These are phyloP conservation scores for Sporothrix curviconia DNA, from an alignment of 2,329 filamentous ascomycete species.

Conservation along the genomic window DNA sequence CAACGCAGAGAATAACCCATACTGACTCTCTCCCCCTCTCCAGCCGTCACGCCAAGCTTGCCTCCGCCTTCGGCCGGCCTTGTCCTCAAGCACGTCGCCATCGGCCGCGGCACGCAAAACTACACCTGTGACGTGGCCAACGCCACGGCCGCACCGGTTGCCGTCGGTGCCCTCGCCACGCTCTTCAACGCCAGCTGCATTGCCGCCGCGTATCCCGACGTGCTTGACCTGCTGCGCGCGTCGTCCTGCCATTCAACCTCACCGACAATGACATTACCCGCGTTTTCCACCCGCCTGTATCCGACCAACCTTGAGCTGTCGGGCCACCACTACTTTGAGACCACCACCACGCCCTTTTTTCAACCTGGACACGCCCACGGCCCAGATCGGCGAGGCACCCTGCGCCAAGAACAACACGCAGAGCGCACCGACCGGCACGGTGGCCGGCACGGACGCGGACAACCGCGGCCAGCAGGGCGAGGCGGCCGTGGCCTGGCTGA, in stretches of 20 bases:
- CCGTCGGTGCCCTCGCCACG: constrained; percentile 68
- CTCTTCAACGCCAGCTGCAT: constrained; percentile 87
- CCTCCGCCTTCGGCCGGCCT: constrained; percentile 55
- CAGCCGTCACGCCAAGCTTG: constrained; percentile 18
- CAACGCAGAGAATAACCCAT: neutral
- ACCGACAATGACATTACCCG: constrained; percentile 26
- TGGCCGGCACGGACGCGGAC: constrained; percentile 39
- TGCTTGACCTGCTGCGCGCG: constrained; percentile 56
- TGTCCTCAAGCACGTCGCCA: constrained; percentile 66
- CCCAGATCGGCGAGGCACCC: constrained; percentile 53
- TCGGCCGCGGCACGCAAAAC: constrained; percentile 88
- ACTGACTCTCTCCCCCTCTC: neutral
- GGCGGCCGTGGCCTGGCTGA: constrained; percentile 73
- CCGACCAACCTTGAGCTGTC: constrained; percentile 58
- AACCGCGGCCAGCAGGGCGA: constrained; percentile 52
- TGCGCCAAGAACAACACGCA: constrained; percentile 57
- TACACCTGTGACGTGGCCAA: constrained; percentile 72
- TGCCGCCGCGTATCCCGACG: constrained; percentile 59
- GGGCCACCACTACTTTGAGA: constrained; percentile 73
- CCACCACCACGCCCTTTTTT: constrained; percentile 69
- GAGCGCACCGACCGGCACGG: constrained; percentile 55
- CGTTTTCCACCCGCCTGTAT: constrained; percentile 34
- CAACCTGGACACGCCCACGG: constrained; percentile 56
- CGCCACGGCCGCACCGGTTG: constrained; percentile 53
- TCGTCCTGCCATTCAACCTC: constrained; percentile 62